Base-by-base conservation (phyloP, 345 rosid species). In the Acer negundo region DNA sequence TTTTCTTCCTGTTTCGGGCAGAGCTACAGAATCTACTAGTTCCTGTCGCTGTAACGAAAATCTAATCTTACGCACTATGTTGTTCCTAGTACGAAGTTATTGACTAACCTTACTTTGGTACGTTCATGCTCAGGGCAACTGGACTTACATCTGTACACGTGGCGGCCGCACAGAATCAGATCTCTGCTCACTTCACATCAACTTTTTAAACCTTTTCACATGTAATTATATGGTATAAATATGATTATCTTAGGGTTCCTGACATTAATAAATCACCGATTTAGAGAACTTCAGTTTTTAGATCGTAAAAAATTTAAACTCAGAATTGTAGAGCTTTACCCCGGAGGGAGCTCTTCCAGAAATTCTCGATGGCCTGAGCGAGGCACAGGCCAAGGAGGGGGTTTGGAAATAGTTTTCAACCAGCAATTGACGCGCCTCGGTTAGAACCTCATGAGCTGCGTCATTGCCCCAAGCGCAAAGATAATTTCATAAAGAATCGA, bases 391-490 rank as follows among this genome's bases (percentile, higher is more conserved):
- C 70, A 42, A 4, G 0, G 74, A 53, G 74, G 62, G 75, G 49
- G 64, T 35, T 71, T 71, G 75, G 64, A 71, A 71, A 71, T 55
- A 71, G 64, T 55, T 71, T 71, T 55, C 64, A 71, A 71, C 75
- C 64, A 71, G 75, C 75, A 55, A 56, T 31, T 8, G 28, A 55
- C 75, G 49, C 75, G 75, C 64, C 75, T 38, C 64, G 62, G 70
- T 67, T 67, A 67, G 70, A 67, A 67, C 70, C 70, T 67, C 70
- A 67, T 20, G 15, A 42, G 70, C 70, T 67, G 70, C 70, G 70
- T 67, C 70, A 67, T 67, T 67, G 70, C 70, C 70, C 70, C 70
- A 67, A 67, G 70, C 70, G 70, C 70, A 55, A 55, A 71, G 49
- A 71, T 51, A 35, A 35, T 5, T 4, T 31, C 5, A 2, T 0